Evolutionary conservation across 2,329 filamentous ascomycete genomes (phyloP), one percentile per base, ranked within the genome.

Genomic region (Teratosphaeria nubilosa): DNA sequence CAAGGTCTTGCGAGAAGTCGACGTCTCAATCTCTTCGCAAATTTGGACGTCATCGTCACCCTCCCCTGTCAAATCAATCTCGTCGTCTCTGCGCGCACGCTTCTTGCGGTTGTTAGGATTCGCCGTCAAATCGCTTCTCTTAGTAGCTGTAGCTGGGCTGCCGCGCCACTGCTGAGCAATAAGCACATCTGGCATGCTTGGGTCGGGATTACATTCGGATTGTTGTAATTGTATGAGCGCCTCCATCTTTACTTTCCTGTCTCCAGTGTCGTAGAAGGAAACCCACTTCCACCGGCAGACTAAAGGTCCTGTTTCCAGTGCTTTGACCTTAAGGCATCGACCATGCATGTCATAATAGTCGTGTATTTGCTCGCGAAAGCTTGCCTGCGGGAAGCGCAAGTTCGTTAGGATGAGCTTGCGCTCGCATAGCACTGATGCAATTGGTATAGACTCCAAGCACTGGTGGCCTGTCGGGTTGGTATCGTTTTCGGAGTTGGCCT

Each of bases 261-360:
- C 57, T 11, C 30, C 27, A 4, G 14, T 10, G 63, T 73, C 41
- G 31, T 31, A 74, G 34, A 69, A 63, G 0, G 72, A 58, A 3
- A 71, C 65, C 31, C 72, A 75, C 27, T 75, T 77, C 77, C 79
- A 85, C 3, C 84, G 75, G 57, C 80, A 82, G 4, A 81, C 77
- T 1, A 86, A 66, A 0, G 70, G 66, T 0, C 73, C 77, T 14
- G 70, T 24, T 5, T 62, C 53, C 13, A 53, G 24, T 27, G 31
- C 20, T 16, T 25, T n/a, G 20, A 24, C 7, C 11, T 53, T 32
- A 6, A 48, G 3, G 41, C 20, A 48, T 22, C 20, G 41, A 22
- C 24, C 9, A 25, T n/a, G 13, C 14, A 7, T 4, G 34, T 32
- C 25, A 27, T 45, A 16, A 2, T 53, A 41, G 69, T 59, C 1